Evolutionary conservation across 306 rosid species (phyloP), one percentile per base, ranked within the genome.

Genomic region (Mucuna pruriens): DNA sequence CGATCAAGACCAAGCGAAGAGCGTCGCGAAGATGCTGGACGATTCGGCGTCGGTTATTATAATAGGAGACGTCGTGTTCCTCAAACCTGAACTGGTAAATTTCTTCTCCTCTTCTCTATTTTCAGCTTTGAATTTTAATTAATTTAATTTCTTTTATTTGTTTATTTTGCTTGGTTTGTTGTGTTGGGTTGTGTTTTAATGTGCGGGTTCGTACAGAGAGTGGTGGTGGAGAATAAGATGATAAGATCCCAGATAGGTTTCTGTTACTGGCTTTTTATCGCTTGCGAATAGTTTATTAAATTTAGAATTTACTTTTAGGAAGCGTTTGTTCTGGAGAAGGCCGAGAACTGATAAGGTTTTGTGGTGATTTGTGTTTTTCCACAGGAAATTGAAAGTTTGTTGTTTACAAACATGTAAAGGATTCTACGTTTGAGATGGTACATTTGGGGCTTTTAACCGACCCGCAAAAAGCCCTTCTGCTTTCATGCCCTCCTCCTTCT

Each of bases 51-150:
- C 82, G 11, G 97, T 94, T 4, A 89, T 94, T 81, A 77, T 94
- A 16, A 36, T 92, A 68, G 97, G 97, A 58, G 90, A 92, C 54
- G 29, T 73, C 60, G 98, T 94, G 10, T 84, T 91, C 64, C 84
- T 92, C 74, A 82, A 71, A 15, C 98, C 97, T 2, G 97, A 94
- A 22, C 92, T 89, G 98, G 98, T 94, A 3, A 85, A 66, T 84
- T 74, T 15, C 44, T 5, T 2, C 20, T 38, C 40, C 80, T 3
- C 9, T 20, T 25, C 16, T 3, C 4, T 11, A 13, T 3, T 13
- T 48, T 34, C 0, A 0, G 23, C 20, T 73, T 7, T 63, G 0
- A 25, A 3, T 34, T 33, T 40, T 2, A 3, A 39, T 64, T 57
- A 7, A 1, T 25, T 25, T 29, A 33, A 33, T 6, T n/a, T 34